Conservation (phyloP, 768 basidiomycete genomes). For the Rossbeevera mucosa region DNA sequence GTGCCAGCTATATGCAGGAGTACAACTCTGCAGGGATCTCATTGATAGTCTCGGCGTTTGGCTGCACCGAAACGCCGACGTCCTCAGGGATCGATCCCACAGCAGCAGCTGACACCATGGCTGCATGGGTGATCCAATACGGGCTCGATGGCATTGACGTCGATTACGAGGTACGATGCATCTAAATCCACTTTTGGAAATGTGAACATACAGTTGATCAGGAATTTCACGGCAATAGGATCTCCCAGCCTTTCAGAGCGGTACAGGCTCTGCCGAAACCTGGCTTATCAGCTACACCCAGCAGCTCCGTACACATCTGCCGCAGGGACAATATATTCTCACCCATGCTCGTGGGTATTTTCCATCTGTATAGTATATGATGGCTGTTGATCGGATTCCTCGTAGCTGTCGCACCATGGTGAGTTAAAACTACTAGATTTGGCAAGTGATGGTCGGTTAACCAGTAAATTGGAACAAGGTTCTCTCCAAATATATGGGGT, state of each 20-base stretch:
- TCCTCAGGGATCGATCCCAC: constrained; percentile 35
- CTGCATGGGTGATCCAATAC: constrained; percentile 44
- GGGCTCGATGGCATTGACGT: constrained; percentile 50
- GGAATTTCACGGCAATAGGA: constrained; percentile 18
- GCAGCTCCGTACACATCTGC: constrained; percentile 32
- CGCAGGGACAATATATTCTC: constrained; percentile 4
- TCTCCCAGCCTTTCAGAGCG: constrained; percentile 30
- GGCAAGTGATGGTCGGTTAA: neutral
- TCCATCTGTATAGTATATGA: neutral
- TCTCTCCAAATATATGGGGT: constrained; percentile 16
- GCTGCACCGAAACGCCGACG: constrained; percentile 41
- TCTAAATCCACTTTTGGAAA: no score
- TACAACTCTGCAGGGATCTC: constrained; percentile 55
- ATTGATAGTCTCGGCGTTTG: constrained; percentile 54
- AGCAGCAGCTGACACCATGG: constrained; percentile 39
- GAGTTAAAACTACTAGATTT: neutral
- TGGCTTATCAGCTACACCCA: constrained; percentile 34
- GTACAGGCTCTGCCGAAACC: constrained; percentile 36
- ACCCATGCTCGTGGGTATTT: constrained; percentile 34
- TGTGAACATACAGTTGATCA: neutral
- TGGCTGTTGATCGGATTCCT: neutral
- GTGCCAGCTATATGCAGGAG: constrained; percentile 39
- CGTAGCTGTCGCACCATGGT: constrained; percentile 22
- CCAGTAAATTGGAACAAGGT: constrained; percentile 12
- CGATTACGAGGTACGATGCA: constrained; percentile 44